A percentile compares a stretch with the other conserved stretches of the same genome.
phyloP scores from a whole-genome alignment of 176 grass and related monocot species.

The Saccharum spontaneum region DNA sequence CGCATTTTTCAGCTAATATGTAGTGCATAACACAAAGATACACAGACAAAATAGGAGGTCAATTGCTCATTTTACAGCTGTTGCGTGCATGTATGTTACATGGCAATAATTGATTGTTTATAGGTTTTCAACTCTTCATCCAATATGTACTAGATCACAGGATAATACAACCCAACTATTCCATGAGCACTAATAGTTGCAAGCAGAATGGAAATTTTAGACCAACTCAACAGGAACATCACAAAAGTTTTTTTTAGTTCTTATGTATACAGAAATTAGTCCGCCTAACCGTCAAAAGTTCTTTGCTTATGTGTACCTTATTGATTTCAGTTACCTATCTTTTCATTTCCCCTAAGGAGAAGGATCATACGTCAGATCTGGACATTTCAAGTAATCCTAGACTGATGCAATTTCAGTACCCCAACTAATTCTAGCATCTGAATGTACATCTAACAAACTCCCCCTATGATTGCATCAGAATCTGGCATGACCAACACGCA shows the following conservation, averaged over 20 bases:
- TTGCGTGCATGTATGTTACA: neutral
- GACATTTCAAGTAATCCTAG: constrained; percentile 4
- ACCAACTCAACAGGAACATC: neutral
- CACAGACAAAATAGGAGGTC: neutral
- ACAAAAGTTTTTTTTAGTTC: neutral
- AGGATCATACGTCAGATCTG: constrained; percentile 9
- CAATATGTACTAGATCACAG: neutral
- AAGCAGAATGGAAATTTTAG: neutral
- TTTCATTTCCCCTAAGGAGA: neutral
- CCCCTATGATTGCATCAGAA: neutral
- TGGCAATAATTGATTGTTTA: neutral
- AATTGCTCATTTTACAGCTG: neutral
- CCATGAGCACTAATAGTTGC: constrained; percentile 1
- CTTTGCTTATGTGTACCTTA: neutral
- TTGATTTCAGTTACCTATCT: neutral
- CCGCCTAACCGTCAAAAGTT: neutral
- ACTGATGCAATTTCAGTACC: neutral
- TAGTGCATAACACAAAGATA: neutral
- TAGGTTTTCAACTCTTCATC: neutral
- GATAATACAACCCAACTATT: neutral
- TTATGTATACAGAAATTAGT: neutral
- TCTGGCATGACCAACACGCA: neutral
- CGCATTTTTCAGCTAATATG: neutral
- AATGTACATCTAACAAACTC: neutral
- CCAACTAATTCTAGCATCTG: neutral